These are phyloP conservation scores for Kodamaea sp. DNA, from an alignment of 1,139 yeast species.

Conservation along the genomic window DNA sequence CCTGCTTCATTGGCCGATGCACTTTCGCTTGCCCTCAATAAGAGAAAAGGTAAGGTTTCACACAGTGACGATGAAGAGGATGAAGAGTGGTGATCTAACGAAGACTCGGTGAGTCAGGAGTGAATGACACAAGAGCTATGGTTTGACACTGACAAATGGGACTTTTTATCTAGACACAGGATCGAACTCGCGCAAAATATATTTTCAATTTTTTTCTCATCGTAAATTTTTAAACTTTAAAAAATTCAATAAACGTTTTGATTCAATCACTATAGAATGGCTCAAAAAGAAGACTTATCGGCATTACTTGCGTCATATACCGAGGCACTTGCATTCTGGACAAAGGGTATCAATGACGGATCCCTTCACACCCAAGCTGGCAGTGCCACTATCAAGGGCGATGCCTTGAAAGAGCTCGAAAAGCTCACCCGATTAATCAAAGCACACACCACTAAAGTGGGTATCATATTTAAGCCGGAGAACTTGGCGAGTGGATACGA, in stretches of 20 bases:
- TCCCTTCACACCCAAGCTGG: background rate
- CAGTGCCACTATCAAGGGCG: conserved; percentile 6
- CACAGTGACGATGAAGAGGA: conserved; percentile 86
- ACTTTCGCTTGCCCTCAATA: conserved; percentile 76
- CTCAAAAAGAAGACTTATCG: conserved; percentile 20
- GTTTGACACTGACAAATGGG: background rate
- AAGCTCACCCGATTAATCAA: conserved; percentile 60
- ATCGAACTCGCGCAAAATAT: background rate
- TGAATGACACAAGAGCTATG: background rate
- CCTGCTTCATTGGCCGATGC: conserved; percentile 79
- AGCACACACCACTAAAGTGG: conserved; percentile 78
- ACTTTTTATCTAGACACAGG: too few relatives aligned
- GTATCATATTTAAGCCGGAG: conserved; percentile 69
- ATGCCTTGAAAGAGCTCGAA: conserved; percentile 53
- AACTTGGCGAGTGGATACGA: conserved; percentile 24
- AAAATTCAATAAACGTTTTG: background rate
- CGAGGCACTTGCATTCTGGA: conserved; percentile 38
- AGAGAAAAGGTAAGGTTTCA: conserved; percentile 78
- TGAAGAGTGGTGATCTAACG: conserved; percentile 62
- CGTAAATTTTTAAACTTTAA: background rate
- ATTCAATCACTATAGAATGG: conserved; percentile 6
- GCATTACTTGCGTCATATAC: conserved; percentile 29
- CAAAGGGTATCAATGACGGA: conserved; percentile 12
- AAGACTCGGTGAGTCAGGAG: background rate
- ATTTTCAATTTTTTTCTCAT: background rate